Evolutionary conservation across 495 filamentous ascomycete species (phyloP).

Genomic region (Haplographium delicatum): DNA sequence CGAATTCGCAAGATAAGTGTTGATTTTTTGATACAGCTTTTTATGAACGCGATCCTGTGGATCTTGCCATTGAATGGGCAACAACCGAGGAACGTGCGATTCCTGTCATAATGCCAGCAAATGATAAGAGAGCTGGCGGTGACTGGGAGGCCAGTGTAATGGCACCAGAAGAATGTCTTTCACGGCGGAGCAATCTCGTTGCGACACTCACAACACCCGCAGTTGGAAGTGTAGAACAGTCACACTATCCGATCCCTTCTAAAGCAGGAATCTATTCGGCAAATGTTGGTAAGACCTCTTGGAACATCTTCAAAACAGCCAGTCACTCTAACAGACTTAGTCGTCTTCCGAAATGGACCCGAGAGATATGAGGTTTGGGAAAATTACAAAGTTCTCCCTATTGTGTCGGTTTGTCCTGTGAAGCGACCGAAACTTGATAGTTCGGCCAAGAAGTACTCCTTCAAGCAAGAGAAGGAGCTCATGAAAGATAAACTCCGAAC

Average conservation of each 20-base stretch:
- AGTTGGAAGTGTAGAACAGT: slow-evolving; percentile 30
- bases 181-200: slow-evolving; percentile 65
- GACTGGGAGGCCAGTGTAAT: slow-evolving; percentile 70
- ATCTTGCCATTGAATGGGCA: slow-evolving; percentile 59
- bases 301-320: too few relatives aligned
- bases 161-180: slow-evolving; percentile 68
- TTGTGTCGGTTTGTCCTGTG: slow-evolving; percentile 67
- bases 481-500: slow-evolving; percentile 67
- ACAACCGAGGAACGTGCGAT: slow-evolving; percentile 32
- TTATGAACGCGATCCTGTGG: slow-evolving; percentile 57
- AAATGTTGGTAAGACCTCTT: slow-evolving; percentile 56
- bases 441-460: slow-evolving; percentile 60
- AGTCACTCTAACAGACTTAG: slow-evolving; percentile 29
- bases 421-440: slow-evolving; percentile 65
- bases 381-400: slow-evolving; percentile 48
- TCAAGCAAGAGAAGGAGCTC: slow-evolving; percentile 60
- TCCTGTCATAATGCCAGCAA: slow-evolving; percentile 68
- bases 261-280: slow-evolving; percentile 63
- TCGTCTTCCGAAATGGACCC: slow-evolving; percentile 48
- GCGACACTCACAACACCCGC: slow-evolving; percentile 54
- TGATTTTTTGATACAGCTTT: slow-evolving; percentile 15
- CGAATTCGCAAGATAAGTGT: too few relatives aligned
- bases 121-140: slow-evolving; percentile 68
- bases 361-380: slow-evolving; percentile 40
- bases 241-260: slow-evolving; percentile 63